A percentile compares a stretch with the other conserved stretches of the same genome.
Conservation (phyloP, 305 asterid species). For the Fraxinus floribunda region DNA sequence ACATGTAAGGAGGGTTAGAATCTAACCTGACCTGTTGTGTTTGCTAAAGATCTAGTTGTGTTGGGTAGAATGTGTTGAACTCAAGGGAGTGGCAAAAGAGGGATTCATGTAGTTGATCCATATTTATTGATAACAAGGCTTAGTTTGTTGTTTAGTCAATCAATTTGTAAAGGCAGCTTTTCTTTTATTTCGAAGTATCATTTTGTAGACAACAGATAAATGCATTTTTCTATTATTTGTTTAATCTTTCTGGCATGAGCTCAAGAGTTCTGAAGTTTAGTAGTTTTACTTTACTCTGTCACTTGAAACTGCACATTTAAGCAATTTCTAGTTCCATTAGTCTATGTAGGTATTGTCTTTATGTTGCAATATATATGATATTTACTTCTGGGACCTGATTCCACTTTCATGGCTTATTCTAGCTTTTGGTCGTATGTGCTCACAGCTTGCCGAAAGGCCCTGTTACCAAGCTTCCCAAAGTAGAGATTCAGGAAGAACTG, state of each 20-base stretch:
- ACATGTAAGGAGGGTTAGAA: not conserved
- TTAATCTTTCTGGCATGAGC: slow-evolving; percentile 6
- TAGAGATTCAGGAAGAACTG: slow-evolving; percentile 72
- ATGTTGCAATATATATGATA: slow-evolving; percentile 16
- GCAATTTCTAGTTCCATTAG: slow-evolving; percentile 16
- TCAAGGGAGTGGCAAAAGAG: not conserved
- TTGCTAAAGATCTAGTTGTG: not conserved
- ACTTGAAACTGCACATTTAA: slow-evolving; percentile 13
- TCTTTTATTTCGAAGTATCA: not conserved
- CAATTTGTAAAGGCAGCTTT: slow-evolving; percentile 13
- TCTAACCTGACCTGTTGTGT: not conserved
- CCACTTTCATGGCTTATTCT: slow-evolving; percentile 31
- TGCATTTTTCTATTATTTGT: not conserved
- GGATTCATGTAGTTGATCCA: not conserved
- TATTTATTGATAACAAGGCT: not conserved
- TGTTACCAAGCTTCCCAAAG: slow-evolving; percentile 74
- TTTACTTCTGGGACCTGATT: slow-evolving; percentile 21
- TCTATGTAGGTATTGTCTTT: not conserved
- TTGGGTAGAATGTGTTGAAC: not conserved
- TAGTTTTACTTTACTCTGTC: not conserved
- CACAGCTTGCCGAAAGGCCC: slow-evolving; percentile 50
- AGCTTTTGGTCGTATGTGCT: slow-evolving; percentile 35
- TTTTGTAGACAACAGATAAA: not conserved
- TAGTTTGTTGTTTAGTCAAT: not conserved
- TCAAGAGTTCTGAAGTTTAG: slow-evolving; percentile 1